These are phyloP conservation scores for Calonectria pseudoturangicola DNA, from an alignment of 2,329 filamentous ascomycete genomes.

Conservation along the genomic window DNA sequence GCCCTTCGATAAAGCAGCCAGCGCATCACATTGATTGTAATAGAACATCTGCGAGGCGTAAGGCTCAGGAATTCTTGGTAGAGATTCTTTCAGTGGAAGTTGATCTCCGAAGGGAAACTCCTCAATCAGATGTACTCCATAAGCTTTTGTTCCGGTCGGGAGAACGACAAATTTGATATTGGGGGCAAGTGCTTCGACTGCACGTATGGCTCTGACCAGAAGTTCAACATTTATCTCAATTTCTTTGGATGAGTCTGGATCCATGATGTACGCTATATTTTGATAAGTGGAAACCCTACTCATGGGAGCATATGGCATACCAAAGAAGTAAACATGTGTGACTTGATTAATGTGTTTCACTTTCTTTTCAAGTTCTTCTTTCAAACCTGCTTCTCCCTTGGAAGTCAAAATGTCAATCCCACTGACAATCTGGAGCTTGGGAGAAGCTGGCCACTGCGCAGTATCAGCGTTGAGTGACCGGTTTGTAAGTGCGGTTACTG, in stretches of 20 bases:
- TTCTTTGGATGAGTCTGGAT: constrained; percentile 58
- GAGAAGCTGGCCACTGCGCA: constrained; percentile 55
- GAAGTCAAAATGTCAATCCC: constrained; percentile 60
- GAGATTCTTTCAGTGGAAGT: constrained; percentile 62
- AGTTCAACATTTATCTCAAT: constrained; percentile 61
- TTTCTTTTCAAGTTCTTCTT: constrained; percentile 57
- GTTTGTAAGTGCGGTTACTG: constrained; percentile 69
- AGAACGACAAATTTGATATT: constrained; percentile 63
- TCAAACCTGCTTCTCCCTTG: constrained; percentile 55
- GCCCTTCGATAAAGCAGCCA: constrained; percentile 58
- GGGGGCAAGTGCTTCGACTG: constrained; percentile 60
- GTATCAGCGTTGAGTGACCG: constrained; percentile 58
- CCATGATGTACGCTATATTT: constrained; percentile 59
- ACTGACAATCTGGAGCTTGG: constrained; percentile 58
- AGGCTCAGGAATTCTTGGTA: constrained; percentile 63
- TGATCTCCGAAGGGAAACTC: constrained; percentile 55
- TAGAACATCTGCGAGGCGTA: constrained; percentile 67
- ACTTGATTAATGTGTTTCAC: constrained; percentile 61
- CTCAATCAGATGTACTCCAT: constrained; percentile 57
- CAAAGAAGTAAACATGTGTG: constrained; percentile 66
- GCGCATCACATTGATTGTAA: constrained; percentile 65
- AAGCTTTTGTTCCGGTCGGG: constrained; percentile 65
- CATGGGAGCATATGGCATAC: constrained; percentile 45
- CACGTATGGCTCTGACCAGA: constrained; percentile 61
- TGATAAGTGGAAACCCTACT: neutral